A percentile compares a stretch with the other conserved stretches of the same genome.
Evolutionary conservation across 1,284 basidiomycete species (phyloP).

Genomic region (Microbotryum violaceum): DNA sequence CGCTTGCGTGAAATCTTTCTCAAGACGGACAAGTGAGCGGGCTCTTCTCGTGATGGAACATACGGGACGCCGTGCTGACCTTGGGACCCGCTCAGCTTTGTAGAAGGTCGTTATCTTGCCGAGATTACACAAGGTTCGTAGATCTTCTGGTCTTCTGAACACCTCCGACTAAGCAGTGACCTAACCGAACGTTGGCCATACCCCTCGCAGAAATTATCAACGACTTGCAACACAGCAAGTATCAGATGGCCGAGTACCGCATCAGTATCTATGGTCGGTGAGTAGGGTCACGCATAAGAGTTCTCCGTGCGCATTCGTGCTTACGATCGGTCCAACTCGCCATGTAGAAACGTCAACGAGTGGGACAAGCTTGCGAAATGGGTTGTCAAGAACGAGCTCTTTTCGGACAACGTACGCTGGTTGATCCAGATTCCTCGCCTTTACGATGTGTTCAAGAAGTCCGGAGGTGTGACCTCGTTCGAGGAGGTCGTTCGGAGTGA

Average conservation of each 20-base stretch:
- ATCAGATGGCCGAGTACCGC: constrained; percentile 85
- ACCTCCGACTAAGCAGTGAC: not conserved
- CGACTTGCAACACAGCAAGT: constrained; percentile 96
- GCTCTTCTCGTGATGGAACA: constrained; percentile 23
- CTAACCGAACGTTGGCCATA: constrained; percentile 5
- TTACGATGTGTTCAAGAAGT: constrained; percentile 93
- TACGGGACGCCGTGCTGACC: not conserved
- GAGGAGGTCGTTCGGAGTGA: constrained; percentile 82
- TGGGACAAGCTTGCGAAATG: constrained; percentile 99
- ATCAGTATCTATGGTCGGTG: constrained; percentile 84
- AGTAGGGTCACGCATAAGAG: constrained; percentile 13
- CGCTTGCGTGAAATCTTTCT: constrained; percentile 94
- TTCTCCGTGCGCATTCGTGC: not conserved
- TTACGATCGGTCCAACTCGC: not conserved
- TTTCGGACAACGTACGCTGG: constrained; percentile 96
- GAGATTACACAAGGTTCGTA: constrained; percentile 77
- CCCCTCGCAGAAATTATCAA: constrained; percentile 72
- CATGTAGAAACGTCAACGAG: constrained; percentile 52
- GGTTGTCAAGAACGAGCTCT: constrained; percentile 88
- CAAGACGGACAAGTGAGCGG: constrained; percentile 77
- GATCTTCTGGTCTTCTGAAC: not conserved
- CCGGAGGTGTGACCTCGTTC: constrained; percentile 75
- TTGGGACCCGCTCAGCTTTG: constrained; percentile 44
- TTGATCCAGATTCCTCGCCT: constrained; percentile 91
- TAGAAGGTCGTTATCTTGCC: constrained; percentile 85